A percentile compares a stretch with the other conserved stretches of the same genome.
These are phyloP conservation scores for Agaricus blazei DNA, from an alignment of 768 basidiomycete species.

Conservation along the genomic window DNA sequence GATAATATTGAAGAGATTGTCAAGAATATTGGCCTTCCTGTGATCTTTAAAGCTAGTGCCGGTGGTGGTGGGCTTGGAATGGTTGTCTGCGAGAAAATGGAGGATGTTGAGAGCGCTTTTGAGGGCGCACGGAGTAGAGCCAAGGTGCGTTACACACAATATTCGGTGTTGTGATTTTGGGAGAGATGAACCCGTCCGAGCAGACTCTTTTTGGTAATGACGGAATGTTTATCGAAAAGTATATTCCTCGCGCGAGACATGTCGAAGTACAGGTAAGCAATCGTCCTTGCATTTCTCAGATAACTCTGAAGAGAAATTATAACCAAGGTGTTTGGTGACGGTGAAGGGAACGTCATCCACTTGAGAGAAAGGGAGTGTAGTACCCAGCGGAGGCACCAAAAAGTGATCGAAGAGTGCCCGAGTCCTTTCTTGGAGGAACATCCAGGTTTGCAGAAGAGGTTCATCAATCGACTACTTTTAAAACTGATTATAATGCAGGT, in stretches of 20 bases:
- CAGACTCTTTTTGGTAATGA: conserved; percentile 44
- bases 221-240: conserved; percentile 57
- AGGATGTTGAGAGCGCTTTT: conserved; percentile 33
- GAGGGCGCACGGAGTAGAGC: conserved; percentile 33
- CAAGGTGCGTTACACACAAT: conserved; percentile 28
- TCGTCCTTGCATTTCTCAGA: not conserved
- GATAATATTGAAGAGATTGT: conserved; percentile 33
- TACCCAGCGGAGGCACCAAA: conserved; percentile 65
- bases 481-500: conserved; percentile 21
- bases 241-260: conserved; percentile 51
- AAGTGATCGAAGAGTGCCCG: conserved; percentile 67
- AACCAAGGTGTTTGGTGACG: conserved; percentile 60
- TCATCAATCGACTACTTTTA: not conserved
- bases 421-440: conserved; percentile 48
- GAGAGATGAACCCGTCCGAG: not conserved
- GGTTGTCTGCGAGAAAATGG: conserved; percentile 41
- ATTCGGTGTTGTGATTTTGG: not conserved
- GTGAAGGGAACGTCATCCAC: conserved; percentile 49
- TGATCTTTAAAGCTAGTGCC: conserved; percentile 64
- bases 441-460: conserved; percentile 30
- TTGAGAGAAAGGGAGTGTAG: conserved; percentile 72
- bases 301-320: not conserved
- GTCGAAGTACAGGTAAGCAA: conserved; percentile 55
- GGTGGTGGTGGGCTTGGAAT: conserved; percentile 72
- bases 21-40: conserved; percentile 45